Percentiles rank a stretch among this genome's conserved stretches.
Evolutionary conservation across 2,329 filamentous ascomycete species (phyloP).

Genomic region (Teratosphaeria viscida): DNA sequence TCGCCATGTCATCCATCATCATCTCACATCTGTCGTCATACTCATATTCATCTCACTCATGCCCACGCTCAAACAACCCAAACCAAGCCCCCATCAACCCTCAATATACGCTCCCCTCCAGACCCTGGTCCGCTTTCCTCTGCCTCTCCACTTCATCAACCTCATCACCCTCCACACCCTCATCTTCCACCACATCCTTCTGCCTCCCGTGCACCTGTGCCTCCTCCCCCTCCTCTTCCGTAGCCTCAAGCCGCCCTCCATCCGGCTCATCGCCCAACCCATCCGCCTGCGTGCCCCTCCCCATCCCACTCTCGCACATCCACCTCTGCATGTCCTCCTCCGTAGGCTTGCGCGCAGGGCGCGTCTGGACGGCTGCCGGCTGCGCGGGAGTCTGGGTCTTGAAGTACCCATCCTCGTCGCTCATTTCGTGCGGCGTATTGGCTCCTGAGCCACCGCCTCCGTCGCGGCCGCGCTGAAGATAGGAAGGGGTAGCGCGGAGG

Average conservation of each 20-base stretch:
- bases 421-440: slow-evolving; percentile 30
- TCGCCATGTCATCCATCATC: not conserved
- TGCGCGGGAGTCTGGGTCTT: not conserved
- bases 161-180: not conserved
- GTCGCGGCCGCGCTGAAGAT: slow-evolving; percentile 22
- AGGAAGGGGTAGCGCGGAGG: slow-evolving; percentile 4
- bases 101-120: slow-evolving; percentile 23
- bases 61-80: not conserved
- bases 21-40: not conserved
- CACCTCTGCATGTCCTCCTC: slow-evolving; percentile 29
- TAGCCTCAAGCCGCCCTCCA: not conserved
- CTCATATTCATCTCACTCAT: not conserved
- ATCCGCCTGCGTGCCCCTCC: slow-evolving; percentile 33
- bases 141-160: slow-evolving; percentile 13
- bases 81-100: not conserved
- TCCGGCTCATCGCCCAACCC: slow-evolving; percentile 34
- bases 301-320: slow-evolving; percentile 40
- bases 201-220: not conserved
- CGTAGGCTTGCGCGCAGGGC: slow-evolving; percentile 38
- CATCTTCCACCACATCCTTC: not conserved
- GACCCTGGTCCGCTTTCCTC: slow-evolving; percentile 19
- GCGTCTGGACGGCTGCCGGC: slow-evolving; percentile 14
- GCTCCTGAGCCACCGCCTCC: slow-evolving; percentile 23
- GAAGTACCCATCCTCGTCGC: slow-evolving; percentile 30
- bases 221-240: slow-evolving; percentile 1